Base-by-base conservation (phyloP, 352 stramenopile genomes). In the Thalassiosira exigua region DNA sequence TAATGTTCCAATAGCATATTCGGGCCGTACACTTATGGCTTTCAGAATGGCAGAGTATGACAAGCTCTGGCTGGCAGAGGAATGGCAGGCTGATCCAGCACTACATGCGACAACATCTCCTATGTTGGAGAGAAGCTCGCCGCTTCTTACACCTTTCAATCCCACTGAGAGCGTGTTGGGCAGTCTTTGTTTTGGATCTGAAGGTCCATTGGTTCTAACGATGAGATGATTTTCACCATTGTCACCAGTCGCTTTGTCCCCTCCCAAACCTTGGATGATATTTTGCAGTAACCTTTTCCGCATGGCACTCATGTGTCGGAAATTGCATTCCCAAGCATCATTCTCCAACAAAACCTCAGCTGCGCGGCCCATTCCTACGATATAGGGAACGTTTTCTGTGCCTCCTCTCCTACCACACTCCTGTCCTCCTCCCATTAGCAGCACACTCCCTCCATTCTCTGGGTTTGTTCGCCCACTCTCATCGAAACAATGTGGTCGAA, bases 131-230 rank as follows among this genome's bases (percentile, higher is more conserved):
- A 99, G 90, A n/a, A 99, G 79, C 46, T 83, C 78, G 30, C 91
- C 79, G 21, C 95, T 96, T 14, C 91, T 85, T 33, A 98, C 79
- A 75, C 94, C 89, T 50, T 91, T 83, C 68, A 99, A 94, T 46
- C 95, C 95, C 51, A 99, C 94, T 69, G 95, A 98, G 22, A 99
- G 90, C 21, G 97, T 99, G 89, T 99, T 99, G 1, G 96, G 96
- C 32, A 99, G 88, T 64, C 94, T 85, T 4, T 90, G 48, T 41
- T 94, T 81, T n/a, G 70, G 68, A 69, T 92, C 82, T 0, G 48
- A 66, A 22, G 96, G 95, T 41, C 94, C 95, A 72, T 98, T 98
- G 4, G 94, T 86, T 59, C 86, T 85, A 66, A 96, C 91, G 30
- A 95, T 88, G 26, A 33, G 90, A 75, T 42, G 90, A 79, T 21